Evolutionary conservation across 1,139 yeast genomes (phyloP).

Genomic region (Ogataea hybrid): DNA sequence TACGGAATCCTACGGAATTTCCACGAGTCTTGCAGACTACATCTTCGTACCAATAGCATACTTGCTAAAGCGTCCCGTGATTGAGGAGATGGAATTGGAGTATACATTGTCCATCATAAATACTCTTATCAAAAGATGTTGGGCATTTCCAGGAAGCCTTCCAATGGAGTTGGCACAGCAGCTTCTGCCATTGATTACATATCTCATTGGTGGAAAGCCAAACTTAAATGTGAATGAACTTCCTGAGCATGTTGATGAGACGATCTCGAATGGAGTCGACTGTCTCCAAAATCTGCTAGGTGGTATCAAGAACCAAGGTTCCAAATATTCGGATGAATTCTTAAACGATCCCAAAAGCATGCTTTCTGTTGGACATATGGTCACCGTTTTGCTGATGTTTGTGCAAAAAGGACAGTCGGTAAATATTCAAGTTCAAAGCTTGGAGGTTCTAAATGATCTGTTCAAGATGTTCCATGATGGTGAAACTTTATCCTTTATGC

Average conservation of each 20-base stretch:
- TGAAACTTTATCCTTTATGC: slow-evolving; percentile 48
- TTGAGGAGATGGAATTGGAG: slow-evolving; percentile 45
- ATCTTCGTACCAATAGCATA: slow-evolving; percentile 59
- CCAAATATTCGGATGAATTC: slow-evolving; percentile 28
- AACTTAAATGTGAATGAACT: slow-evolving; percentile 20
- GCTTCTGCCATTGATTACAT: slow-evolving; percentile 47
- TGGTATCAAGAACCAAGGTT: slow-evolving; percentile 32
- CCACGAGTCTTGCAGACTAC: slow-evolving; percentile 54
- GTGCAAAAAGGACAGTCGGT: slow-evolving; percentile 29
- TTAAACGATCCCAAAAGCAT: slow-evolving; percentile 36
- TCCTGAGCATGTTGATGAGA: slow-evolving; percentile 34
- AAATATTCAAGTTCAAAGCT: slow-evolving; percentile 36
- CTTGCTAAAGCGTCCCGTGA: slow-evolving; percentile 41
- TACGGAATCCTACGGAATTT: slow-evolving; percentile 18
- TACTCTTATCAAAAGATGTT: slow-evolving; percentile 42
- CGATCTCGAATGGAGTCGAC: slow-evolving; percentile 41
- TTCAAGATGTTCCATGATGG: slow-evolving; percentile 43
- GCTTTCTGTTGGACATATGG: slow-evolving; percentile 47
- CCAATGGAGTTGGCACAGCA: slow-evolving; percentile 44
- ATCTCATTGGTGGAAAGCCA: slow-evolving; percentile 44
- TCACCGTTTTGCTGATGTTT: slow-evolving; percentile 43
- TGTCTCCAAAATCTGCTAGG: slow-evolving; percentile 35
- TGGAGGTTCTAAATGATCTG: slow-evolving; percentile 37
- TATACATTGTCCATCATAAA: slow-evolving; percentile 40
- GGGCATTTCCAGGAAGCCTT: slow-evolving; percentile 42